Evolutionary conservation across 345 rosid species (phyloP), one percentile per base, ranked within the genome.

Genomic region (Linum lewisii): DNA sequence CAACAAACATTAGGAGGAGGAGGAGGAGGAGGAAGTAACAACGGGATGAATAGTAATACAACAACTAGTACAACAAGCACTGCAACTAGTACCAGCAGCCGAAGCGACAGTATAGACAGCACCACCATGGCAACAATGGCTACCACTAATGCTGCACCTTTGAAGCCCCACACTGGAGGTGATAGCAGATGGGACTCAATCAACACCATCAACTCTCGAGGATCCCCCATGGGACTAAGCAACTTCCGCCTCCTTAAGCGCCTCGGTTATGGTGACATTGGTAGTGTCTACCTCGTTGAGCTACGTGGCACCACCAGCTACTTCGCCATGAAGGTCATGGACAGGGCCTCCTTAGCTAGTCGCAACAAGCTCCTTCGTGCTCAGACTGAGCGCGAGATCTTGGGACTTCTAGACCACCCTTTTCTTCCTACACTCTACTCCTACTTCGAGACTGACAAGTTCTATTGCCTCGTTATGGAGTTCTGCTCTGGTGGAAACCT

Each of bases 161-260:
- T 82, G 4, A 85, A 74, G 79, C 97, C 97, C 51, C 97, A 90
- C 58, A 87, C 97, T 0, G 97, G 95, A 4, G 95, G 95, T 15
- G 95, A 90, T 37, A 77, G 71, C 4, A 69, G 89, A 68, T 90
- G 95, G 97, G 97, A 90, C 63, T 90, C 95, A 59, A 78, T 90
- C 55, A 81, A 90, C 24, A 34, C 49, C 25, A 61, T 77, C 22
- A 75, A 32, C 25, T 57, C 81, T 6, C 82, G 61, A 73, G 84
- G 84, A 21, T 32, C 51, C 51, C 51, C 70, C 20, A 79, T 90
- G 19, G 89, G 94, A 2, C 80, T 85, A 14, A 82, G 81, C 76
- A 79, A 87, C 58, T 87, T 90, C 47, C 72, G 94, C 51, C 87
- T 90, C 53, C 82, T 87, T 24, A 90, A 87, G 75, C 81, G 95